These are phyloP conservation scores for Strigomonas galati DNA, from an alignment of 208 protist species.

Conservation along the genomic window DNA sequence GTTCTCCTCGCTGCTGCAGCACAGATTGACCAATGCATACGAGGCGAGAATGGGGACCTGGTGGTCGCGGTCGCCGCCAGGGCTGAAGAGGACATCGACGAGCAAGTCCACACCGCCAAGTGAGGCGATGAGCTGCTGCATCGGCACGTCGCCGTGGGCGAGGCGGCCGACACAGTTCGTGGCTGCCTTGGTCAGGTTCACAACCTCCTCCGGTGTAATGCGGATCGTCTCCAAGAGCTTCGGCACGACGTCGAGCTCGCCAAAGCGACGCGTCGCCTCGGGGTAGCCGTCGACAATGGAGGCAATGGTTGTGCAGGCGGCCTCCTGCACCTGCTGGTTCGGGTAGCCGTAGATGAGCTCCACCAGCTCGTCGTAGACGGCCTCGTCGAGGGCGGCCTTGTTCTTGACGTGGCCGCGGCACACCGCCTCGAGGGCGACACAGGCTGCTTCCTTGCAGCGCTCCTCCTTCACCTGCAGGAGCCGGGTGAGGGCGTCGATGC, in stretches of 20 bases:
- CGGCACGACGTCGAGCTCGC: slow-evolving; percentile 69
- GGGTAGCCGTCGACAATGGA: slow-evolving; percentile 75
- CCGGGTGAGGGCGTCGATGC: slow-evolving; percentile 64
- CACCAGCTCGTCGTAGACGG: slow-evolving; percentile 67
- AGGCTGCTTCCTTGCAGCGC: slow-evolving; percentile 88
- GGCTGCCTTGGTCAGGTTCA: slow-evolving; percentile 83
- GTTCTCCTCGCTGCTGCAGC: slow-evolving; percentile 82
- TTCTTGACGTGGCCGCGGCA: slow-evolving; percentile 74
- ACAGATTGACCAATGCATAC: slow-evolving; percentile 88
- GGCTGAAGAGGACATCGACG: slow-evolving; percentile 85
- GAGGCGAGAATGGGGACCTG: slow-evolving; percentile 88
- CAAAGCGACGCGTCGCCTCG: slow-evolving; percentile 53
- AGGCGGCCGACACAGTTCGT: slow-evolving; percentile 86
- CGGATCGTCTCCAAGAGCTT: slow-evolving; percentile 87
- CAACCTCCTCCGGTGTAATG: slow-evolving; percentile 80
- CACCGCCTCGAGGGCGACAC: slow-evolving; percentile 81
- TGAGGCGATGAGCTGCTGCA: slow-evolving; percentile 73
- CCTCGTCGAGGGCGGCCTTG: slow-evolving; percentile 47
- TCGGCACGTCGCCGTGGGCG: slow-evolving; percentile 74
- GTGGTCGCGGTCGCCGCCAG: slow-evolving; percentile 77
- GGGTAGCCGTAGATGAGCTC: slow-evolving; percentile 86
- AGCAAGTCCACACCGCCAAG: slow-evolving; percentile 82
- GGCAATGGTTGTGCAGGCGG: slow-evolving; percentile 80
- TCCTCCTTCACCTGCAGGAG: slow-evolving; percentile 85
- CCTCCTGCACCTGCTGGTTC: slow-evolving; percentile 91